phyloP scores from a whole-genome alignment of 257 asterid species.

The Jaltomata sinuosa region DNA sequence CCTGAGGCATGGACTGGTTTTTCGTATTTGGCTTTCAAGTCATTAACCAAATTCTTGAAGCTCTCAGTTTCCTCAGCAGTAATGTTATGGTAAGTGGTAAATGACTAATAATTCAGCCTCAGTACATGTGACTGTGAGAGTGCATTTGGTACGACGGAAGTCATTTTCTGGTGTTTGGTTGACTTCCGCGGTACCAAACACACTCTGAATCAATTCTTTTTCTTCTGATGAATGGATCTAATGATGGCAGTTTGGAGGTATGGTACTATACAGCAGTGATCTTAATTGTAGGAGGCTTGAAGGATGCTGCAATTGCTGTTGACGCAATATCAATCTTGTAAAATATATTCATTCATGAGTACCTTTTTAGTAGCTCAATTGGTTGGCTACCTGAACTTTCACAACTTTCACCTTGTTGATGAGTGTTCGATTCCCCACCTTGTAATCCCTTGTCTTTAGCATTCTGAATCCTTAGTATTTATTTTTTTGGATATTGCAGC shows the following conservation, averaged over 20 bases:
- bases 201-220: not conserved
- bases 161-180: not conserved
- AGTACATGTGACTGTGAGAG: not conserved
- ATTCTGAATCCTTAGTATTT: not conserved
- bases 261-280: slow-evolving; percentile 37
- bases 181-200: not conserved
- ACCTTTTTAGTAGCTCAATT: not conserved
- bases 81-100: slow-evolving; percentile 26
- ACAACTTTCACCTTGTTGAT: not conserved
- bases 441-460: not conserved
- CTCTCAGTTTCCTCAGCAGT: slow-evolving; percentile 26
- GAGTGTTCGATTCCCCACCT: not conserved
- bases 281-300: slow-evolving; percentile 36
- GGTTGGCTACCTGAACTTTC: not conserved
- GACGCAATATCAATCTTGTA: slow-evolving; percentile 41
- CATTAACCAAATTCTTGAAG: slow-evolving; percentile 13
- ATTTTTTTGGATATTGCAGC: slow-evolving; percentile 7
- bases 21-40: slow-evolving; percentile 20
- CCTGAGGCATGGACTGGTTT: slow-evolving; percentile 30
- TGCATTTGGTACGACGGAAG: not conserved
- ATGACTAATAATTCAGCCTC: not conserved
- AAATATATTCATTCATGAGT: not conserved
- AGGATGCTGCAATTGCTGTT: slow-evolving; percentile 30
- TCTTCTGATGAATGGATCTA: not conserved
- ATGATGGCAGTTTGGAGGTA: slow-evolving; percentile 25